phyloP scores from a whole-genome alignment of 495 filamentous ascomycete genomes.

The Trichoderma erinaceum region DNA sequence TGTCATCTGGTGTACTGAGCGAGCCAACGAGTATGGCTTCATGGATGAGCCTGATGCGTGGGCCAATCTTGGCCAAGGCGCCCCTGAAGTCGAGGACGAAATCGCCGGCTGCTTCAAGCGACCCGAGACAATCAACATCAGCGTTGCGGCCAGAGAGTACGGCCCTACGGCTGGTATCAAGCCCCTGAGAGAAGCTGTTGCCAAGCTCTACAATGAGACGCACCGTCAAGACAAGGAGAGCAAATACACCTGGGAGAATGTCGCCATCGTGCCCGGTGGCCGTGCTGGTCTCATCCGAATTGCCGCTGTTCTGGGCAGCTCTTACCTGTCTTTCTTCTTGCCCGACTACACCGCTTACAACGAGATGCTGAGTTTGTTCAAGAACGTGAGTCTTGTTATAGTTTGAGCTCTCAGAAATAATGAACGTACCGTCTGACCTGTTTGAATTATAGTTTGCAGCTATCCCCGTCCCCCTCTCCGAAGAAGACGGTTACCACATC shows the following conservation, averaged over 20 bases:
- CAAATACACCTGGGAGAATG: conserved; percentile 97
- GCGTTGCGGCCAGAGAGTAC: conserved; percentile 73
- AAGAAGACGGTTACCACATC: conserved; percentile 83
- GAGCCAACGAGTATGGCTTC: conserved; percentile 73
- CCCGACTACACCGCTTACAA: conserved; percentile 78
- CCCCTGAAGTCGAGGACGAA: conserved; percentile 89
- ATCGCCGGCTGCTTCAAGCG: conserved; percentile 85
- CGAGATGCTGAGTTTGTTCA: conserved; percentile 91
- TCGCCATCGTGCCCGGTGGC: conserved; percentile 94
- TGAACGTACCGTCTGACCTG: not conserved
- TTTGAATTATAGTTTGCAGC: conserved; percentile 65
- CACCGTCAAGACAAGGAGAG: conserved; percentile 82
- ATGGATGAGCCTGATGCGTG: conserved; percentile 72
- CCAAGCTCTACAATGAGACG: conserved; percentile 85
- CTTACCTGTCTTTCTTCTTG: conserved; percentile 85
- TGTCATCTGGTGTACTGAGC: conserved; percentile 83
- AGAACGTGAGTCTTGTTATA: conserved; percentile 52
- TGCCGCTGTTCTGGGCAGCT: conserved; percentile 86
- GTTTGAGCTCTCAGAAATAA: not conserved
- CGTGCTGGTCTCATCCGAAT: conserved; percentile 89
- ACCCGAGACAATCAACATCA: conserved; percentile 75
- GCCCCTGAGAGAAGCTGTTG: conserved; percentile 82
- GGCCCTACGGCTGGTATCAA: conserved; percentile 93
- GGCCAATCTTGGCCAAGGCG: conserved; percentile 94
- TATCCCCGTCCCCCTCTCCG: conserved; percentile 77